Evolutionary conservation across 805 yeast species (phyloP).

Genomic region (Candida odintsovae): DNA sequence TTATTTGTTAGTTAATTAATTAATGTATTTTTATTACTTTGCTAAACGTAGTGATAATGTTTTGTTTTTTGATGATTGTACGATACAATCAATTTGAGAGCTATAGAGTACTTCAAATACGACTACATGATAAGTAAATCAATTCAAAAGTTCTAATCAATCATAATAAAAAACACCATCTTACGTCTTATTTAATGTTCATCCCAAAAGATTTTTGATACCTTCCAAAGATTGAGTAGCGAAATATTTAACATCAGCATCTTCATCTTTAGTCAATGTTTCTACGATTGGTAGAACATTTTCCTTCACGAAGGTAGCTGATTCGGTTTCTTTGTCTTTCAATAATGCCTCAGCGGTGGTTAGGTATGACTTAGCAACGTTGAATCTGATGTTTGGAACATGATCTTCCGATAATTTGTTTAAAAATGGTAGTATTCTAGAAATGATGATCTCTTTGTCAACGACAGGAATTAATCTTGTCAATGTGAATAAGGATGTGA

Average conservation of each 20-base stretch:
- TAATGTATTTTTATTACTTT: too few relatives aligned
- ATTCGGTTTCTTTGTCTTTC: constrained; percentile 11
- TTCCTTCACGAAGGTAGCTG: constrained; percentile 34
- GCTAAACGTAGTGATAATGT: too few relatives aligned
- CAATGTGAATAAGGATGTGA: constrained; percentile 84
- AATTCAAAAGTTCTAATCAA: background rate
- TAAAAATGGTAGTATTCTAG: constrained; percentile 74
- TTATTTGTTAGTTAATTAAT: too few relatives aligned
- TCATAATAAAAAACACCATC: background rate
- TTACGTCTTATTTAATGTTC: background rate
- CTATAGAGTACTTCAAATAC: too few relatives aligned
- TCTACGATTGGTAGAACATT: constrained; percentile 63
- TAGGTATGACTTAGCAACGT: constrained; percentile 81
- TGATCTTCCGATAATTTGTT: constrained; percentile 66
- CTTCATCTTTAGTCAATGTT: constrained; percentile 62
- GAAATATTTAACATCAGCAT: constrained; percentile 85
- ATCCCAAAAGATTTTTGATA: constrained; percentile 6
- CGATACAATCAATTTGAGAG: too few relatives aligned
- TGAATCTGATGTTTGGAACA: constrained; percentile 94
- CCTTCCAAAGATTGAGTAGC: constrained; percentile 57
- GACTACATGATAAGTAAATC: background rate
- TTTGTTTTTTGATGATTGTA: background rate
- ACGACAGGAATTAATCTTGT: constrained; percentile 78
- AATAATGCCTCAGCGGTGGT: constrained; percentile 50
- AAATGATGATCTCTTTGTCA: constrained; percentile 45